Evolutionary conservation across 495 filamentous ascomycete genomes (phyloP), one percentile per base, ranked within the genome.

Genomic region (Talaromyces ruber): DNA sequence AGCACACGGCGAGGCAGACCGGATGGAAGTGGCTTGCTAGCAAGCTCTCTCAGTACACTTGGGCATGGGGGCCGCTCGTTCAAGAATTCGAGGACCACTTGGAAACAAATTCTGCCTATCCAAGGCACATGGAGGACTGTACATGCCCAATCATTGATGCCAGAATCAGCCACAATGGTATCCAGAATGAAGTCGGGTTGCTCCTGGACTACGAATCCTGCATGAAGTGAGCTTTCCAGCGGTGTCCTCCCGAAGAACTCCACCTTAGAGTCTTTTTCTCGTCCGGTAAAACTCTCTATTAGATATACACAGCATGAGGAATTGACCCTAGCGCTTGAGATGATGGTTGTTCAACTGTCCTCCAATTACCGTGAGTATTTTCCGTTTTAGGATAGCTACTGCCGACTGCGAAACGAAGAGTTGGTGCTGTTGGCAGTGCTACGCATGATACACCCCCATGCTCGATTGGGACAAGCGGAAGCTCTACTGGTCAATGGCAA

Each of bases 1-100:
- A 54, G 51, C 51, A 54, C 51, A 54, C 51, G 51, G 51, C 51
- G 51, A 54, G 51, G 51, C 51, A 54, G 51, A 52, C 21, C 43
- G 43, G 28, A 47, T 47, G 43, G 43, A 47, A 21, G 43, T 47
- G 43, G 28, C 28, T 29, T 29, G 28, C 28, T 29, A 45, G 12
- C 39, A 45, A 21, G 39, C 18, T 51, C 45, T 7, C 6, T 51
- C 45, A 51, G 45, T 51, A 51, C 45, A 16, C 45, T 51, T 51
- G 45, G 21, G 45, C 45, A 51, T 51, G 45, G 34, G 34, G 34
- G 34, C 12, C 6, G 28, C 28, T 29, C 28, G 28, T 6, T 29
- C 28, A 29, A 29, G 28, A 29, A 29, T 29, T 21, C 51, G 51
- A 54, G 51, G 25, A 54, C 51, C 51, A 54, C 51, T 54, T 54